phyloP scores from a whole-genome alignment of 2,329 filamentous ascomycete species.

The Whalleya microplaca region DNA sequence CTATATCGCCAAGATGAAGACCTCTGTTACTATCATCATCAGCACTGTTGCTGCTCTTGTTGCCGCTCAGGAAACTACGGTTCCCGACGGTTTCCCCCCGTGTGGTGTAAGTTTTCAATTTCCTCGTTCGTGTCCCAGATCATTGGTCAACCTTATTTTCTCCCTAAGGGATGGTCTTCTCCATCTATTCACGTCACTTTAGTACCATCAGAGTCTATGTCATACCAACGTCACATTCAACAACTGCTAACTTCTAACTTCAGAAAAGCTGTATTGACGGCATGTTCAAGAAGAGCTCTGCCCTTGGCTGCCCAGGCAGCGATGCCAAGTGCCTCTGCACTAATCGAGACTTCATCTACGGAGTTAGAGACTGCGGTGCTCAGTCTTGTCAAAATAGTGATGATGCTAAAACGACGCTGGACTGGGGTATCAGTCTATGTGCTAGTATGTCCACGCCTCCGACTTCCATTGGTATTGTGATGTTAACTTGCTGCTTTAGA shows the following conservation, averaged over 20 bases:
- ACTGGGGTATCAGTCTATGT: constrained; percentile 36
- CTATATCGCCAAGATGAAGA: constrained; percentile 53
- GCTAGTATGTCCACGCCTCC: constrained; percentile 27
- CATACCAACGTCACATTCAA: neutral
- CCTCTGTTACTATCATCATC: constrained; percentile 44
- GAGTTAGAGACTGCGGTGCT: constrained; percentile 41
- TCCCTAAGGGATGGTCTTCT: neutral
- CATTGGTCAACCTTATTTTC: neutral
- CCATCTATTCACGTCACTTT: constrained; percentile 12
- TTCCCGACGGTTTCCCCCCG: constrained; percentile 45
- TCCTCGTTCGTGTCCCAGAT: neutral
- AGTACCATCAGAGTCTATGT: neutral
- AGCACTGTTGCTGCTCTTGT: constrained; percentile 46
- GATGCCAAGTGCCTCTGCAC: constrained; percentile 47
- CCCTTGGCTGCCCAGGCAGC: constrained; percentile 49
- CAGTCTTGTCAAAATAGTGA: constrained; percentile 26
- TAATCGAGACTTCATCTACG: constrained; percentile 44
- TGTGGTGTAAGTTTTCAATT: constrained; percentile 55
- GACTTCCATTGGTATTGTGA: neutral
- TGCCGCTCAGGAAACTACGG: constrained; percentile 44
- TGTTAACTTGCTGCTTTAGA: constrained; percentile 19
- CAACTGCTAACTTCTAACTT: neutral
- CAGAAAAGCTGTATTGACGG: constrained; percentile 54
- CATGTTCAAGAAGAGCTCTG: constrained; percentile 51
- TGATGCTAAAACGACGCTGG: constrained; percentile 27